These are phyloP conservation scores for Dendrothele bispora DNA, from an alignment of 768 basidiomycete species.

Conservation along the genomic window DNA sequence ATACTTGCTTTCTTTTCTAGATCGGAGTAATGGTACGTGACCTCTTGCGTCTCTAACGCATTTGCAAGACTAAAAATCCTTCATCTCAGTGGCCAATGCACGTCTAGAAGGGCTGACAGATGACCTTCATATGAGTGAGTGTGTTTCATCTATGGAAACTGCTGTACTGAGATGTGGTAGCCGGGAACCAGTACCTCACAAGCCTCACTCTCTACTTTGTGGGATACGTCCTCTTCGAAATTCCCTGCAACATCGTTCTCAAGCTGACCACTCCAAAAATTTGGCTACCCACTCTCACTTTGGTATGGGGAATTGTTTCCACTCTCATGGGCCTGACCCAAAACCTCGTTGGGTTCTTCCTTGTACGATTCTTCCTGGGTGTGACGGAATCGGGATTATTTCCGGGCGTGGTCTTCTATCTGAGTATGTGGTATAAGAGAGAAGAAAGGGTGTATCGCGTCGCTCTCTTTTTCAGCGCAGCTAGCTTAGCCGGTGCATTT, in stretches of 20 bases:
- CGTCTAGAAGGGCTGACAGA: too few species aligned
- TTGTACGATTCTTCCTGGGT: constrained; percentile 56
- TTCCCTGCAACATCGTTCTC: constrained; percentile 57
- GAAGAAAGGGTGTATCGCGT: constrained; percentile 61
- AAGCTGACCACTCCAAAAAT: constrained; percentile 60
- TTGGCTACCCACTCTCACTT: constrained; percentile 61
- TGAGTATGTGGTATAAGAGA: constrained; percentile 27
- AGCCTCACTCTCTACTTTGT: constrained; percentile 60
- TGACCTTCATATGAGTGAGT: too few species aligned
- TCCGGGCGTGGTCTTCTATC: constrained; percentile 49
- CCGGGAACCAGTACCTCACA: too few species aligned
- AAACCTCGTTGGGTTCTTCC: constrained; percentile 53
- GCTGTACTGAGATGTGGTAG: too few species aligned
- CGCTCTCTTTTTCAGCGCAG: constrained; percentile 61
- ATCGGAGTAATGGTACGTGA: too few species aligned
- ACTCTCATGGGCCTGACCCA: constrained; percentile 55
- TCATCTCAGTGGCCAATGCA: too few species aligned
- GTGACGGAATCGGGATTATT: constrained; percentile 60
- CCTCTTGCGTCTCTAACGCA: too few species aligned
- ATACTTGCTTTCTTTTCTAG: too few species aligned
- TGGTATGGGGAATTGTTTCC: constrained; percentile 58
- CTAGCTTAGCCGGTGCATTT: constrained; percentile 64
- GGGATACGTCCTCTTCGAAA: constrained; percentile 59
- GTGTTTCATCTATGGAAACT: too few species aligned
- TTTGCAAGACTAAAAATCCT: too few species aligned